phyloP scores from a whole-genome alignment of 75 land plant species.

The Pseudotsuga menziesii region DNA sequence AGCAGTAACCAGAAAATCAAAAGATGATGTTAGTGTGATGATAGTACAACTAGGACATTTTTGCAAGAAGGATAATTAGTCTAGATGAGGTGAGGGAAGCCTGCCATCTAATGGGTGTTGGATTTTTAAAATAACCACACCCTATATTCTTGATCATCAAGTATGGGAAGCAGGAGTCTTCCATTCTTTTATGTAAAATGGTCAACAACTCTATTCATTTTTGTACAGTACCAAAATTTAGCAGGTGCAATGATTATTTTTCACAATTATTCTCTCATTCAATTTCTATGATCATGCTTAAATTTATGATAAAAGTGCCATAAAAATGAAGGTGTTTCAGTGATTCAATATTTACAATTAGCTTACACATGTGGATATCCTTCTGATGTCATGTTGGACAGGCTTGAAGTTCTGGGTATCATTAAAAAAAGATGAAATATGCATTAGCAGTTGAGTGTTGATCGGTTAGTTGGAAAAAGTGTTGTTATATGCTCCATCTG shows the following conservation, averaged over 20 bases:
- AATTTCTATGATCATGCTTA: neutral
- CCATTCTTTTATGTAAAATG: neutral
- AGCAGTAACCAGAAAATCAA: slow-evolving; percentile 39
- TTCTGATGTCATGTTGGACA: too few relatives aligned
- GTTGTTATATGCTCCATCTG: too few relatives aligned
- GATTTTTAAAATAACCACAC: too few relatives aligned
- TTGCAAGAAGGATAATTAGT: slow-evolving; percentile 11
- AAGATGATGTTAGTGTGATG: slow-evolving; percentile 66
- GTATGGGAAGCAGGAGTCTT: neutral
- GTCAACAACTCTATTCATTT: neutral
- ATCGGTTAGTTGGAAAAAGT: too few relatives aligned
- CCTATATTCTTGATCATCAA: neutral
- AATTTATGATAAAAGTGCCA: too few relatives aligned
- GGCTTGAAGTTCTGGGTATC: too few relatives aligned
- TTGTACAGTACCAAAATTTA: neutral
- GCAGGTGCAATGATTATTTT: neutral
- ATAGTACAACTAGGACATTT: slow-evolving; percentile 41
- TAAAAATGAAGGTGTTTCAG: too few relatives aligned
- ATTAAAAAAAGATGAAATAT: too few relatives aligned
- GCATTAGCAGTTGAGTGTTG: too few relatives aligned
- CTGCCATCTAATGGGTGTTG: slow-evolving; percentile 23
- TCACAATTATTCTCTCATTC: neutral
- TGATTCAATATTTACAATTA: too few relatives aligned
- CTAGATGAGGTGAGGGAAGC: slow-evolving; percentile 7
- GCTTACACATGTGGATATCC: too few relatives aligned